These are phyloP conservation scores for Ophiocytium majus DNA, from an alignment of 352 stramenopile species.

Conservation along the genomic window DNA sequence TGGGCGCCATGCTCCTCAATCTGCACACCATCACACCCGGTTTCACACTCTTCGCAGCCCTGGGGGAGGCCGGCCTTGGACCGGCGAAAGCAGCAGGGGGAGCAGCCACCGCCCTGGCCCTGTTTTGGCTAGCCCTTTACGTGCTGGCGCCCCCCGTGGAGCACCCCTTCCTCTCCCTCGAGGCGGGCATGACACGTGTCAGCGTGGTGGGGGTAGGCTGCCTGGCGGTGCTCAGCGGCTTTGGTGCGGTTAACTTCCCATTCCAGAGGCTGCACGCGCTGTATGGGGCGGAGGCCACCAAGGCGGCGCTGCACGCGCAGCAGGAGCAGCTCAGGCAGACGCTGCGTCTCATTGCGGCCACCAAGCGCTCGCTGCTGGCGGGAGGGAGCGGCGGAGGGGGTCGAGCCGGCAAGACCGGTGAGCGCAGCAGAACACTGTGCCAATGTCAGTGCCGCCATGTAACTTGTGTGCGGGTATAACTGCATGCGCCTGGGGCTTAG, in stretches of 20 bases:
- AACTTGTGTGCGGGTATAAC: too few species aligned
- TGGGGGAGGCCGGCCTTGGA: neutral
- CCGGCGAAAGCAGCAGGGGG: neutral
- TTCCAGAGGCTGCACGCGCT: slow-evolving; percentile 42
- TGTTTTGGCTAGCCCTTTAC: neutral
- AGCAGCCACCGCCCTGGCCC: neutral
- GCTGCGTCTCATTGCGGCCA: neutral
- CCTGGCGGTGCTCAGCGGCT: slow-evolving; percentile 51
- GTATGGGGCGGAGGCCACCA: neutral
- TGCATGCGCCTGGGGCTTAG: too few species aligned
- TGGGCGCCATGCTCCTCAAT: slow-evolving; percentile 43
- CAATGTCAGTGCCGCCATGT: too few species aligned
- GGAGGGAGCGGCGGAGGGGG: neutral
- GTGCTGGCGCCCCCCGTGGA: neutral
- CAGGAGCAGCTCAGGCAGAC: slow-evolving; percentile 7
- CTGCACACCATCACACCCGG: slow-evolving; percentile 37
- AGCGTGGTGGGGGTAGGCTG: slow-evolving; percentile 41
- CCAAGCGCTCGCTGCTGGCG: neutral
- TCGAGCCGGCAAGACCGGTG: neutral
- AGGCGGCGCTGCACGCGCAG: neutral
- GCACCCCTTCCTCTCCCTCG: slow-evolving; percentile 6
- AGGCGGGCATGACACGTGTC: slow-evolving; percentile 42
- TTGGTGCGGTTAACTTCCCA: slow-evolving; percentile 52
- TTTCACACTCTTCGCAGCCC: slow-evolving; percentile 16
- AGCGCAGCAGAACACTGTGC: too few species aligned